Percentiles rank a stretch among this genome's conserved stretches.
Conservation (phyloP, 1,139 yeast genomes). For the Yamadazyma jaroonii region DNA sequence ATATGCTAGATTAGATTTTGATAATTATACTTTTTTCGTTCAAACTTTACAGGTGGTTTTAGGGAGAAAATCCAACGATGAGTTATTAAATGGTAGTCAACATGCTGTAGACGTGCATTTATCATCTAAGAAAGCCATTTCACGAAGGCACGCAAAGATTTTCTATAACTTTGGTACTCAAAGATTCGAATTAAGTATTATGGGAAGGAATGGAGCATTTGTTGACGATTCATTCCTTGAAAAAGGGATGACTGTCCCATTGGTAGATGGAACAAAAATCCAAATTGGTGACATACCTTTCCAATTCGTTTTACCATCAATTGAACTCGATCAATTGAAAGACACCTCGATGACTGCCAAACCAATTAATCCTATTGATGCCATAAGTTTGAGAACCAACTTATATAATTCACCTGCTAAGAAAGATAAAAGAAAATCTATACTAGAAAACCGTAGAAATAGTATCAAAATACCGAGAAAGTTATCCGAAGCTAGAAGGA, state of each 20-base stretch:
- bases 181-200: slow-evolving; percentile 81
- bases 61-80: slow-evolving; percentile 85
- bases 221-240: slow-evolving; percentile 87
- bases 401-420: slow-evolving; percentile 30
- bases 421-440: slow-evolving; percentile 11
- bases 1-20: slow-evolving; percentile 91
- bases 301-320: slow-evolving; percentile 73
- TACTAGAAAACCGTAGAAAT: slow-evolving; percentile 7
- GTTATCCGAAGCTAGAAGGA: slow-evolving; percentile 37
- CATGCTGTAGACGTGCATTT: slow-evolving; percentile 86
- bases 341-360: slow-evolving; percentile 19
- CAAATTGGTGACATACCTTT: slow-evolving; percentile 94
- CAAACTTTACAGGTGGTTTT: slow-evolving; percentile 91
- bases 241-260: slow-evolving; percentile 84
- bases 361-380: slow-evolving; percentile 53
- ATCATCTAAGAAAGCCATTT: slow-evolving; percentile 87
- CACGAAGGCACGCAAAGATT: slow-evolving; percentile 90
- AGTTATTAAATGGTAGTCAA: slow-evolving; percentile 43
- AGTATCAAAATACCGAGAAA: slow-evolving; percentile 21
- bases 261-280: slow-evolving; percentile 75
- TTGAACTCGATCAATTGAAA: slow-evolving; percentile 28
- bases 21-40: slow-evolving; percentile 87
- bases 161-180: slow-evolving; percentile 95
- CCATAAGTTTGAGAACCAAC: slow-evolving; percentile 48
- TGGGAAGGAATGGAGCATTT: slow-evolving; percentile 95